phyloP scores from a whole-genome alignment of 768 basidiomycete genomes.

The Mycena galopus region DNA sequence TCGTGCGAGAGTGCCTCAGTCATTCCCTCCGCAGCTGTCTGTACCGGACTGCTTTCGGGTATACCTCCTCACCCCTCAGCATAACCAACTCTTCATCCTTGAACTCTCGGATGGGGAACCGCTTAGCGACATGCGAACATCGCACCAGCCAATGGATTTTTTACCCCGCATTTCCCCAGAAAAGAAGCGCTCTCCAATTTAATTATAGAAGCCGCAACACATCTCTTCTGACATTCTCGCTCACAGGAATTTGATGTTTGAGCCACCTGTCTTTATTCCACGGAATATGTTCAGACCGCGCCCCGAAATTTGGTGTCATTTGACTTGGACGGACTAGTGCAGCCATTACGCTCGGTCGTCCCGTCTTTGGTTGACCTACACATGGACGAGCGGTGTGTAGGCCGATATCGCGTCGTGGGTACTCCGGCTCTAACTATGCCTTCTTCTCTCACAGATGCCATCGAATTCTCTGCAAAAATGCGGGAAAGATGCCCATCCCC shows the following conservation, averaged over 20 bases:
- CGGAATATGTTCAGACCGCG: constrained; percentile 18
- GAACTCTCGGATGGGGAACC: background rate
- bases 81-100: too few relatives aligned
- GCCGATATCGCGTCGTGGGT: constrained; percentile 25
- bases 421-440: constrained; percentile 15
- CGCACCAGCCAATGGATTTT: constrained; percentile 15
- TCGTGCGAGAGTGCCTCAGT: constrained; percentile 22
- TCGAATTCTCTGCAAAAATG: constrained; percentile 7
- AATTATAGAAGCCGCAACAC: constrained; percentile 29
- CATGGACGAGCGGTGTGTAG: background rate
- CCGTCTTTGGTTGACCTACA: background rate
- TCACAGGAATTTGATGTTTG: constrained; percentile 19
- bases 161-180: constrained; percentile 39
- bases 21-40: background rate
- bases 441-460: constrained; percentile 35
- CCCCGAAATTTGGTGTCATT: constrained; percentile 10
- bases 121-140: constrained; percentile 12
- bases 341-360: background rate
- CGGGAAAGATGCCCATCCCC: constrained; percentile 21
- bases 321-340: background rate
- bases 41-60: background rate
- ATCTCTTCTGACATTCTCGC: constrained; percentile 12
- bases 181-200: background rate
- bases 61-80: background rate
- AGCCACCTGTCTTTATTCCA: constrained; percentile 18